Percentiles rank a stretch among this genome's conserved stretches.
phyloP scores from a whole-genome alignment of 768 basidiomycete genomes.

The Xerocomellus amylosporus region DNA sequence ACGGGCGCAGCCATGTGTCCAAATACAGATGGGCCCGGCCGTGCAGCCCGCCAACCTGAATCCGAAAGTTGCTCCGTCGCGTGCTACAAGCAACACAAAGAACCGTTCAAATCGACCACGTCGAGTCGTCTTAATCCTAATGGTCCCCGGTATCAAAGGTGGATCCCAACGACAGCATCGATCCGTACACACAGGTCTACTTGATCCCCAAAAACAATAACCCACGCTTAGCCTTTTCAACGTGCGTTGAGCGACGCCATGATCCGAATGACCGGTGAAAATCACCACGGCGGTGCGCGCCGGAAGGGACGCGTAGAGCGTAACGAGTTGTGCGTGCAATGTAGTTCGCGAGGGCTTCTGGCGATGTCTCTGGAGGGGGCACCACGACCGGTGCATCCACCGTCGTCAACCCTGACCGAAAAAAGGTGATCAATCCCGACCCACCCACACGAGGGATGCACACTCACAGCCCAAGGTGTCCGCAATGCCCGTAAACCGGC shows the following conservation, averaged over 20 bases:
- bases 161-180: too few species aligned
- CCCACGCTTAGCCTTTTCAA: conserved; percentile 77
- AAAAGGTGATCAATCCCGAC: not conserved
- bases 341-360: conserved; percentile 34
- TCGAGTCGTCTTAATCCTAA: too few species aligned
- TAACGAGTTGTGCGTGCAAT: conserved; percentile 60
- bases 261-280: conserved; percentile 86
- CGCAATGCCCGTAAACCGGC: conserved; percentile 78
- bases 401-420: conserved; percentile 39
- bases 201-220: too few species aligned
- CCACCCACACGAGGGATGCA: not conserved
- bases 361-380: conserved; percentile 9
- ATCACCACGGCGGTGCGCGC: conserved; percentile 82
- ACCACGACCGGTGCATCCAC: conserved; percentile 32
- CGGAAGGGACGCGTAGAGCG: too few species aligned
- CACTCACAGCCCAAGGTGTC: conserved; percentile 76
- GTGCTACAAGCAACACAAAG: too few species aligned
- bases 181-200: too few species aligned
- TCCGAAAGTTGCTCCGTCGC: too few species aligned
- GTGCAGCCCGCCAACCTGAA: too few species aligned
- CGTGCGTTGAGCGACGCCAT: conserved; percentile 75
- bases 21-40: too few species aligned
- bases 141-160: too few species aligned
- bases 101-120: too few species aligned
- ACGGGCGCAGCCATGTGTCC: too few species aligned